Base-by-base conservation (phyloP, 176 grass and related monocot species). In the Urochloa ruziziensis region DNA sequence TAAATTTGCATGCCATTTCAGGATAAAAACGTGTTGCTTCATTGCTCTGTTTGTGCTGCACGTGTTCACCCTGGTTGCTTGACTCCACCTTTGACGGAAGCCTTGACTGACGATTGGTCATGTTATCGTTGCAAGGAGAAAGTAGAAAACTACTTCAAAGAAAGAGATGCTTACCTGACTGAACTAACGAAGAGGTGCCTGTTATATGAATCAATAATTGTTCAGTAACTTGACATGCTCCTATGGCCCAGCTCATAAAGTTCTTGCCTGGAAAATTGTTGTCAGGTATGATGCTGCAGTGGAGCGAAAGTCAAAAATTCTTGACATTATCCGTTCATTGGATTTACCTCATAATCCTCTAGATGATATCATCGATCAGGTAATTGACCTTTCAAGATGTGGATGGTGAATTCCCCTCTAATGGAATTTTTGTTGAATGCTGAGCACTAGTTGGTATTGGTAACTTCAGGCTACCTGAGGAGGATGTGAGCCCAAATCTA, bases 301-400 rank as follows among this genome's bases (percentile, higher is more conserved):
- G 85, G 93, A 93, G 68, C 88, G 96, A 12, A 98, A 95, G 78
- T 88, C 39, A 10, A 95, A 95, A 57, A 95, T 98, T 90, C 65
- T 94, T 29, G 93, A 91, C 47, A 93, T 98, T 46, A 98, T 98
- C 2, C 91, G 89, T 28, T 93, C 96, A 17, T 91, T 98, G 86
- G 93, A 98, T 88, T 89, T 98, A 70, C 96, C 96, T 47, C 95
- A 93, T 74, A 98, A 98, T 89, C 96, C 96, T 87, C 87, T 98
- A 39, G 96, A 95, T 91, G 96, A 95, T 87, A 86, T 98, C 77
- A 93, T 98, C 47, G 96, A 98, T 93, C 93, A 95, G 95, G 95
- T 97, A 88, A 83, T 29, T 25, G 34, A 57, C 17, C 78, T 73
- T 73, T 89, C 71, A 62, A 51, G 7, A 43, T 48, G 59, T 40